Evolutionary conservation across 108 stramenopile genomes (phyloP).

Genomic region (Craspedostauros australis): DNA sequence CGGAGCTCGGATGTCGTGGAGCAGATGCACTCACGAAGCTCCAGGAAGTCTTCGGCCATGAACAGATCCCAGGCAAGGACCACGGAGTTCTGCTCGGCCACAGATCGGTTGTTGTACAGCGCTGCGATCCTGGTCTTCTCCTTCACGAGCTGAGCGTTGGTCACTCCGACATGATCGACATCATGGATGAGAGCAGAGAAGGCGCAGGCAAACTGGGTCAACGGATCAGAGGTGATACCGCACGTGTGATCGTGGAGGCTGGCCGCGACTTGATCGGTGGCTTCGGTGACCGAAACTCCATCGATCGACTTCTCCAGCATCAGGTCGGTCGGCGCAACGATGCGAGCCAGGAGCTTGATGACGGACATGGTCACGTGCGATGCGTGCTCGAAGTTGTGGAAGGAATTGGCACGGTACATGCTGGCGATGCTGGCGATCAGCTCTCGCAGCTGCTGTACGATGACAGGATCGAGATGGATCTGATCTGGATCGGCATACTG

Average conservation of each 20-base stretch:
- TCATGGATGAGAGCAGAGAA: conserved; percentile 6
- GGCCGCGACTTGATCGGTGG: not conserved
- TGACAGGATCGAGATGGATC: not conserved
- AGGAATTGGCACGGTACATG: conserved; percentile 1
- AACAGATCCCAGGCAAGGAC: conserved; percentile 21
- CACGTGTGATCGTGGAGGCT: conserved; percentile 5
- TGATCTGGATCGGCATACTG: not conserved
- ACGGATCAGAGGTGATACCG: not conserved
- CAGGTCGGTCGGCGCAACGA: conserved; percentile 6
- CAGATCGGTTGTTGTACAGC: conserved; percentile 11
- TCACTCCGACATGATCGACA: conserved; percentile 1
- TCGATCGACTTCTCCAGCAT: not conserved
- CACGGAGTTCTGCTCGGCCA: conserved; percentile 23
- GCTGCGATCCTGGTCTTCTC: conserved; percentile 8
- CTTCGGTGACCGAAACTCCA: not conserved
- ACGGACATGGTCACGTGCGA: conserved; percentile 8
- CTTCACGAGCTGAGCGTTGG: conserved; percentile 13
- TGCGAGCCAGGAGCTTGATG: conserved; percentile 1
- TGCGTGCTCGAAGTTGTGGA: conserved; percentile 12
- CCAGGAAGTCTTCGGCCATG: conserved; percentile 16
- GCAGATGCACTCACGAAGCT: conserved; percentile 13
- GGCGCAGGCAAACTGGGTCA: conserved; percentile 20
- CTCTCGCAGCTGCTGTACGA: not conserved
- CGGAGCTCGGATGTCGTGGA: conserved; percentile 5
- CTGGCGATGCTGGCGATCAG: not conserved